These are phyloP conservation scores for Neofusicoccum cordaticola DNA, from an alignment of 2,329 filamentous ascomycete genomes.

Conservation along the genomic window DNA sequence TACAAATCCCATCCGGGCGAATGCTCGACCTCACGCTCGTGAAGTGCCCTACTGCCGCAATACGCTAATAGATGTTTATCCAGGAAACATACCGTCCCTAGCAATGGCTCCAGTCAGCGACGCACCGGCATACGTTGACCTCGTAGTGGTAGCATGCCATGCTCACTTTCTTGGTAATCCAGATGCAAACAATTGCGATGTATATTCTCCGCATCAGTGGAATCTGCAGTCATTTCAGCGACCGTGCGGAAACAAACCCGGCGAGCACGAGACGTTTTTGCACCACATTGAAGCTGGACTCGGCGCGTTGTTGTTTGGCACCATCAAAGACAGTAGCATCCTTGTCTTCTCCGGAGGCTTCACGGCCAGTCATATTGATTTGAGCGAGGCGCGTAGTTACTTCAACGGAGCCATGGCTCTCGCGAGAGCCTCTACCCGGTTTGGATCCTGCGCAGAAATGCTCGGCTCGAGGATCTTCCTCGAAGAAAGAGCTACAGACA, in stretches of 20 bases:
- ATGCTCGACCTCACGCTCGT: too few relatives aligned
- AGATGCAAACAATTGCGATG: constrained; percentile 29
- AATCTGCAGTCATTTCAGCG: constrained; percentile 72
- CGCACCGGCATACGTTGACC: constrained; percentile 37
- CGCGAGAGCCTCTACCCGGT: constrained; percentile 22
- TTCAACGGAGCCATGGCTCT: constrained; percentile 30
- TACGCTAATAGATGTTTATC: too few relatives aligned
- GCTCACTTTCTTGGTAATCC: constrained; percentile 64
- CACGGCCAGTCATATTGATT: constrained; percentile 30
- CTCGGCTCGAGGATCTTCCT: constrained; percentile 50
- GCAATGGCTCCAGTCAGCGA: neutral
- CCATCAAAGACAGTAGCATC: constrained; percentile 44
- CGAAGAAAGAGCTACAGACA: constrained; percentile 77
- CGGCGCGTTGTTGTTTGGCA: constrained; percentile 45
- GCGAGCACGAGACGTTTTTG: constrained; percentile 78
- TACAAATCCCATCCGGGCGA: too few relatives aligned
- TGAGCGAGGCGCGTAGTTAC: constrained; percentile 38
- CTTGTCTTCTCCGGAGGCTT: constrained; percentile 71
- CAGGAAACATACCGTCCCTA: neutral
- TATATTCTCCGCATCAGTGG: constrained; percentile 47
- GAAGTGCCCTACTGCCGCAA: too few relatives aligned
- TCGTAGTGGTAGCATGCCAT: constrained; percentile 82
- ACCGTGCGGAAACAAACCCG: constrained; percentile 43
- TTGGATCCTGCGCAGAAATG: constrained; percentile 21
- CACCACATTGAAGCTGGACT: constrained; percentile 68